Base-by-base conservation (phyloP, 78 protist species). In the Dictyostelium brefeldianum region DNA sequence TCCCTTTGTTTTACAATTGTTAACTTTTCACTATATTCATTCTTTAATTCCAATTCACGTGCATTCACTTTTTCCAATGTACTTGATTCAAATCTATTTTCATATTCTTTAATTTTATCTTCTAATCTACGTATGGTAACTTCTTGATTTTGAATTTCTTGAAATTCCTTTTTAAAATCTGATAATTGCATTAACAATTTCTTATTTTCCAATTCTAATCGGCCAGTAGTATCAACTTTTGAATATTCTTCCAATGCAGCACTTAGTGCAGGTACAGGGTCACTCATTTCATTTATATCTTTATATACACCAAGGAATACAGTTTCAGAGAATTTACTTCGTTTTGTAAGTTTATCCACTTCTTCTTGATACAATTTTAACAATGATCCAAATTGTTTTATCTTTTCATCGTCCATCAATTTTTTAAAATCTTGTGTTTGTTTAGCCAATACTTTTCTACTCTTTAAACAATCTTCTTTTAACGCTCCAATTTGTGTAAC, bases 81-180 rank as follows among this genome's bases (percentile, higher is more conserved):
- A 10, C 18, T 20, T 22, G 77, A 80, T 9, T 74, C 50, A 29
- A 65, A 20, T 11, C 41, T 51, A 0, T n/a, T 20, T 41, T 94
- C 80, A 48, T 77, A 80, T 14, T 94, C 96, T 43, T 78, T 80
- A 41, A 94, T 50, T 74, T 94, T 89, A 57, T 94, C 92, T 25
- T 94, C 96, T 22, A 94, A 59, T 57, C 90, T 41, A 7, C 96
- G 27, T 50, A 94, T 82, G 4, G 96, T 94, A 1, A 94, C 96
- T 4, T 77, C 96, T 48, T 94, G 96, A 47, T 94, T 94, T 70
- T 89, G 84, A 22, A 94, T 59, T 78, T 85, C 96, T 43, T 81
- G 90, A 56, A 94, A 94, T 20, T 94, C 96, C 41, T 85, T 77
- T 69, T 89, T 78, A 51, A 78, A 89, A 10, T 69, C 89, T 4